phyloP scores from a whole-genome alignment of 345 rosid genomes.

The Erucastrum elatum region DNA sequence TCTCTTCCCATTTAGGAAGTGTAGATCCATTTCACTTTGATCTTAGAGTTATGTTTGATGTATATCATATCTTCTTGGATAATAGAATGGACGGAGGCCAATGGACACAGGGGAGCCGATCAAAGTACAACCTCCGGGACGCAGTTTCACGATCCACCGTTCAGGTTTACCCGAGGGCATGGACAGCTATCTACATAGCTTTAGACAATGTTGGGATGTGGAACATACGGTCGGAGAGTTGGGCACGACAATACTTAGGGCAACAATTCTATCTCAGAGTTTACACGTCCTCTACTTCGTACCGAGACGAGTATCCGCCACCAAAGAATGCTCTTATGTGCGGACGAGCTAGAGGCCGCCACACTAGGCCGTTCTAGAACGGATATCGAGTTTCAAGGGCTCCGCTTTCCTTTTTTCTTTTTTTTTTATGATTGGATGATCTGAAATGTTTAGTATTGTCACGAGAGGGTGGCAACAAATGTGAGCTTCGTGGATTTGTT shows the following conservation, averaged over 20 bases:
- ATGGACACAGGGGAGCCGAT: slow-evolving; percentile 76
- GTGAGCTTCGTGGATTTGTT: slow-evolving; percentile 25
- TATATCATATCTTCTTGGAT: background rate
- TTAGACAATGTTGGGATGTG: slow-evolving; percentile 98
- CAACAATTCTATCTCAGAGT: slow-evolving; percentile 91
- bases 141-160: slow-evolving; percentile 70
- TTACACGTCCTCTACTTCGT: slow-evolving; percentile 64
- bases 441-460: slow-evolving; percentile 40
- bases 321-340: slow-evolving; percentile 89
- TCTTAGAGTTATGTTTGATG: slow-evolving; percentile 4
- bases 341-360: slow-evolving; percentile 77
- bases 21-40: background rate
- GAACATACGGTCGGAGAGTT: slow-evolving; percentile 87
- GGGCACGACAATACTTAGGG: slow-evolving; percentile 91
- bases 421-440: slow-evolving; percentile 1
- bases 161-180: slow-evolving; percentile 89
- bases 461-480: slow-evolving; percentile 55
- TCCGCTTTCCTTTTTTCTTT: background rate
- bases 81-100: slow-evolving; percentile 94
- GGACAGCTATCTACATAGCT: slow-evolving; percentile 87
- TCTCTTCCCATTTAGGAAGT: background rate
- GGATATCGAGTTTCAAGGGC: background rate
- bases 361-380: slow-evolving; percentile 56
- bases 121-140: slow-evolving; percentile 72
- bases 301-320: slow-evolving; percentile 74